Conservation (phyloP, 495 filamentous ascomycete genomes). For the Apiosordaria backusii region DNA sequence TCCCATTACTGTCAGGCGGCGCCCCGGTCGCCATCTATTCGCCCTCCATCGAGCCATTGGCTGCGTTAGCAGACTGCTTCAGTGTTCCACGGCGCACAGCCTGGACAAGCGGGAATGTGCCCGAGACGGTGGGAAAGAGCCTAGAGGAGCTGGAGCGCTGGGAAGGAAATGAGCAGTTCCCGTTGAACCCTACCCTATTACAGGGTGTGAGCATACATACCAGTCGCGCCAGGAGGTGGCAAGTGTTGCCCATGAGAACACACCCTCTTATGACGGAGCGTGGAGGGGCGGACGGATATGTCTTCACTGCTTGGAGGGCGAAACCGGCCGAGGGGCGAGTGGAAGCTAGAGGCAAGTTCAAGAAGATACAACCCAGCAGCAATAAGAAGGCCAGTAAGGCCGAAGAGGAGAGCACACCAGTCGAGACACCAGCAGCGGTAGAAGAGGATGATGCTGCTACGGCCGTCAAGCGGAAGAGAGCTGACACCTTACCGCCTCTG, state of each 20-base stretch:
- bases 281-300: conserved; percentile 85
- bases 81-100: conserved; percentile 70
- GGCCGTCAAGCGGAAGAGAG: neutral
- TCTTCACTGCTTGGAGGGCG: conserved; percentile 80
- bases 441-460: conserved; percentile 3
- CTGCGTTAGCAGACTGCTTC: conserved; percentile 73
- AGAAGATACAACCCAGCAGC: conserved; percentile 40
- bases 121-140: conserved; percentile 36
- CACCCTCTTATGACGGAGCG: conserved; percentile 88
- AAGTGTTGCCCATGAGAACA: conserved; percentile 87
- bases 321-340: conserved; percentile 73
- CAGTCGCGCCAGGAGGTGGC: conserved; percentile 70
- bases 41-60: conserved; percentile 71
- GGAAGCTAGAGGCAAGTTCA: conserved; percentile 73
- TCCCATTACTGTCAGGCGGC: conserved; percentile 79
- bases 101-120: conserved; percentile 47
- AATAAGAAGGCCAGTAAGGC: conserved; percentile 38
- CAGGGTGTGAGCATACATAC: conserved; percentile 78
- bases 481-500: neutral
- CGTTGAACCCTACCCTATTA: conserved; percentile 76
- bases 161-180: conserved; percentile 65
- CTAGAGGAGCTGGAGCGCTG: conserved; percentile 44
- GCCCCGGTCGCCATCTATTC: conserved; percentile 83
- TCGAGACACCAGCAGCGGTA: conserved; percentile 20
- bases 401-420: conserved; percentile 22